These are phyloP conservation scores for Debaryomyces robertsiae DNA, from an alignment of 1,139 yeast genomes.

Conservation along the genomic window DNA sequence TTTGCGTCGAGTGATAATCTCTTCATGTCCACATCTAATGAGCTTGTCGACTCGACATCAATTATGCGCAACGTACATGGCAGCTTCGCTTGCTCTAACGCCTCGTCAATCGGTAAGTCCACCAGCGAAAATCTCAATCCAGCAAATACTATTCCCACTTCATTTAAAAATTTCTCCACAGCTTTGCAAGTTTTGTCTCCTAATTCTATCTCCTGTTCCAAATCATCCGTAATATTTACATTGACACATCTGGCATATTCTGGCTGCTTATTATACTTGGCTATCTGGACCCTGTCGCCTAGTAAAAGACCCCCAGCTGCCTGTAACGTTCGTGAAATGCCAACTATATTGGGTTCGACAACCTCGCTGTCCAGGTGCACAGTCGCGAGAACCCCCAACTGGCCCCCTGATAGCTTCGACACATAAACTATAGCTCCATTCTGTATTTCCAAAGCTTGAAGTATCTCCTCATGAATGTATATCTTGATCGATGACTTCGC, in stretches of 20 bases:
- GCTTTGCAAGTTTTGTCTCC: constrained; percentile 16
- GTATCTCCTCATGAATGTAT: constrained; percentile 52
- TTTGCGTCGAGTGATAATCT: constrained; percentile 25
- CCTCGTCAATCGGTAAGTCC: constrained; percentile 11
- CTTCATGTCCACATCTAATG: constrained; percentile 27
- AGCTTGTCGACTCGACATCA: constrained; percentile 25
- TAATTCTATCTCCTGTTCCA: constrained; percentile 10
- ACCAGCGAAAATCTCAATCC: constrained; percentile 39
- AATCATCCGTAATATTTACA: constrained; percentile 14
- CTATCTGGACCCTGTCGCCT: constrained; percentile 70
- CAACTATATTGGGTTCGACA: constrained; percentile 54
- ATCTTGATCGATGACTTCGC: constrained; percentile 43
- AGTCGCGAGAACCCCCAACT: constrained; percentile 50
- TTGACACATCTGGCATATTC: constrained; percentile 40
- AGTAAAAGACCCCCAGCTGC: constrained; percentile 58
- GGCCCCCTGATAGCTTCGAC: constrained; percentile 46
- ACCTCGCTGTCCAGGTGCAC: constrained; percentile 41
- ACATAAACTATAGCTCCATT: constrained; percentile 59
- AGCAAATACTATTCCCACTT: constrained; percentile 58
- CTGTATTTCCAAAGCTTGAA: constrained; percentile 54
- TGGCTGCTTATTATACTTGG: constrained; percentile 52
- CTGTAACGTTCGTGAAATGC: constrained; percentile 52
- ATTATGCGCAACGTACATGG: constrained; percentile 19
- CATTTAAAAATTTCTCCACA: constrained; percentile 44
- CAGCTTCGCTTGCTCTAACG: constrained; percentile 11